Percentiles rank a stretch among this genome's conserved stretches.
These are phyloP conservation scores for Diaporthe aspalathi DNA, from an alignment of 2,329 filamentous ascomycete species.

Conservation along the genomic window DNA sequence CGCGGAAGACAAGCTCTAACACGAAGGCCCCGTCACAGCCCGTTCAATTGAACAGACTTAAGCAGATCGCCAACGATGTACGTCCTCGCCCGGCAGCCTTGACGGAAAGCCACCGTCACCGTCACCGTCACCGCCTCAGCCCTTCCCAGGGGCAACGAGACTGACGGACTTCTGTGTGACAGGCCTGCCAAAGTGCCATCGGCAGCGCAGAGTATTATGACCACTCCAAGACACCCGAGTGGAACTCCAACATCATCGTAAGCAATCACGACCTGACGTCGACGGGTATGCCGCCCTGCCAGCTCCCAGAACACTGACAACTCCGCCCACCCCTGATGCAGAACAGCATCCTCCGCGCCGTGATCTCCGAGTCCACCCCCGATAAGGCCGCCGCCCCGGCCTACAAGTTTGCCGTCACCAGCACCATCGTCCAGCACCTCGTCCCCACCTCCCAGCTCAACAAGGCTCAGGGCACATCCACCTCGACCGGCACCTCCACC, in stretches of 20 bases:
- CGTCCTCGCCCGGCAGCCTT: constrained; percentile 47
- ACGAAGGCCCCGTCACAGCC: constrained; percentile 66
- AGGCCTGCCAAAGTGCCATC: constrained; percentile 88
- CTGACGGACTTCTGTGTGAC: constrained; percentile 40
- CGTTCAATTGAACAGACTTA: constrained; percentile 79
- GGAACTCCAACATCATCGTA: constrained; percentile 96
- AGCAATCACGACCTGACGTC: constrained; percentile 46
- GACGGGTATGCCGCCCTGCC: not conserved
- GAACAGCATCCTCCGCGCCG: constrained; percentile 80
- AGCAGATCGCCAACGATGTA: constrained; percentile 88
- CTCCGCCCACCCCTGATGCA: constrained; percentile 48
- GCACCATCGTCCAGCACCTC: constrained; percentile 96
- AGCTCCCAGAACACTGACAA: constrained; percentile 37
- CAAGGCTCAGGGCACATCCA: constrained; percentile 66
- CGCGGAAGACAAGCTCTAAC: constrained; percentile 14
- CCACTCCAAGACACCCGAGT: constrained; percentile 83
- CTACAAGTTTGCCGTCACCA: constrained; percentile 97
- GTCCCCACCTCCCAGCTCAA: constrained; percentile 74
- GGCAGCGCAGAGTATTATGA: constrained; percentile 83
- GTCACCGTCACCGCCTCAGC: not conserved
- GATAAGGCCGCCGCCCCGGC: constrained; percentile 67
- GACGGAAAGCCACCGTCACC: not conserved
- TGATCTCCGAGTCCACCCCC: constrained; percentile 80
- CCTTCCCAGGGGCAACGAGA: not conserved
- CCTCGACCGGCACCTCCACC: constrained; percentile 61